Evolutionary conservation across 1,284 basidiomycete species (phyloP), one percentile per base, ranked within the genome.

Genomic region (Lentinula novae-zelandiae): DNA sequence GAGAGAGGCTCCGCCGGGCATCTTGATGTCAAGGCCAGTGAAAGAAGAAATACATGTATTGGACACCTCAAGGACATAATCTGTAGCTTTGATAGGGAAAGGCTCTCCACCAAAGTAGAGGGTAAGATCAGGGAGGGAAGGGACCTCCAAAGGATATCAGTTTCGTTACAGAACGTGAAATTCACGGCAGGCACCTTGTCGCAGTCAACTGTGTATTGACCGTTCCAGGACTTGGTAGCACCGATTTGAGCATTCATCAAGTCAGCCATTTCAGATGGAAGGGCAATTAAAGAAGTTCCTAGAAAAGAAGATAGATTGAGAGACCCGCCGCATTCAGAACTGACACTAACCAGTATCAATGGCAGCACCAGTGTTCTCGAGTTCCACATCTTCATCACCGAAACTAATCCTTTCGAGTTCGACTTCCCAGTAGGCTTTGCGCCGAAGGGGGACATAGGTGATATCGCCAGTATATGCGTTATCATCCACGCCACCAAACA

Each of bases 341-440:
- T 33, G 22, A 12, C 3, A 46, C 77, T 73, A 70, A 87, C 93
- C 95, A 36, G 96, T 98, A 73, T 98, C 96, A 68, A 98, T 98
- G 56, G 95, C 96, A 67, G 96, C 96, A 57, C 96, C 95, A 58
- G 95, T 95, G 77, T 86, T 89, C 67, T 95, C 92, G 15, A 96
- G 82, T 68, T 95, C 91, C 48, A 96, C 83, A 53, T 81, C 83
- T 57, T 96, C 96, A 56, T 89, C 82, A 60, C 95, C 96, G 63
- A 98, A 95, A 5, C 78, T 71, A 61, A 98, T 84, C 73, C 89
- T 89, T 76, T 93, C 82, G 31, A 99, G 87, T 74, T 96, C 95
- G 61, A 98, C 94, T 74, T 98, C 94, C 97, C 97, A 99, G 81
- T 99, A 99, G 6, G 95, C 97, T 82, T 93, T 95, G 71, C 95